Conservation (phyloP, 2,329 filamentous ascomycete genomes). For the Calonectria montana region DNA sequence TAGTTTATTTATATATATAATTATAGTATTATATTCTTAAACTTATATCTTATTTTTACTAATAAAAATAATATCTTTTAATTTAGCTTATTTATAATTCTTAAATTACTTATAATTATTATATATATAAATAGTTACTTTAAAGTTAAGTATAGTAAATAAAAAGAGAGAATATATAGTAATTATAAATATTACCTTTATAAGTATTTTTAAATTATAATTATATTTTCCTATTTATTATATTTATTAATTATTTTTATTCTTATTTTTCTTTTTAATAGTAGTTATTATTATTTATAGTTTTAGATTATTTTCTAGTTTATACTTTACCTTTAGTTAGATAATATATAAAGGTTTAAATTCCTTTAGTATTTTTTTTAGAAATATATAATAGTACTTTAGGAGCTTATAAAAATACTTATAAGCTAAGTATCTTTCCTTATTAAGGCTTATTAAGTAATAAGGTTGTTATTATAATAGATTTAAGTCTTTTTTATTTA, state of each 20-base stretch:
- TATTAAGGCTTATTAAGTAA: background rate
- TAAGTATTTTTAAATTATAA: background rate
- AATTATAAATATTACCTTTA: background rate
- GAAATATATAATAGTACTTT: background rate
- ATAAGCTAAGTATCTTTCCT: background rate
- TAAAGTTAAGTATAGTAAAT: background rate
- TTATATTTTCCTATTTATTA: background rate
- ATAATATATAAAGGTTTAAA: background rate
- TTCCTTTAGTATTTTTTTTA: background rate
- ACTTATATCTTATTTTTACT: background rate
- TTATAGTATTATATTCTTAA: background rate
- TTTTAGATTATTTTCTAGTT: background rate
- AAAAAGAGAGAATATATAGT: background rate
- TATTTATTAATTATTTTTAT: background rate
- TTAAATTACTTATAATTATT: background rate
- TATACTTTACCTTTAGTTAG: background rate
- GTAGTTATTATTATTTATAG: background rate
- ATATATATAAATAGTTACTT: background rate
- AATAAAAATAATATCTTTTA: background rate
- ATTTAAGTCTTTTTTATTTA: background rate
- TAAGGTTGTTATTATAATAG: background rate
- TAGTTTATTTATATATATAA: background rate
- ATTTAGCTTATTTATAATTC: background rate
- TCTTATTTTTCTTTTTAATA: background rate
- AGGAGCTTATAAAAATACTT: background rate